Percentiles rank a stretch among this genome's conserved stretches.
These are phyloP conservation scores for Cryphonectria nitschkei DNA, from an alignment of 2,329 filamentous ascomycete species.

Conservation along the genomic window DNA sequence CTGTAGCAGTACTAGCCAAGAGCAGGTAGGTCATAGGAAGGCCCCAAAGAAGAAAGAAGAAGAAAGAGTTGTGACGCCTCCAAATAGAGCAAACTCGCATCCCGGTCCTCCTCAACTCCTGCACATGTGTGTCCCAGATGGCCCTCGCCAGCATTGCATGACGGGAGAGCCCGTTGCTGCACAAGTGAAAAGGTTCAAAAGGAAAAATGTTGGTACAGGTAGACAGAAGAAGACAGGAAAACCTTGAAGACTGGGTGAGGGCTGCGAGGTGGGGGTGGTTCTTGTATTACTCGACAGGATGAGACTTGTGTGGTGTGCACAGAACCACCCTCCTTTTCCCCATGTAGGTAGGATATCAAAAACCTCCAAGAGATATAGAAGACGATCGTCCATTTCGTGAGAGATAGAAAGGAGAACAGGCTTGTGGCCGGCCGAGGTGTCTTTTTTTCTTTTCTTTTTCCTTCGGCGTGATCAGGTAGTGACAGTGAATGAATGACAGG, in stretches of 20 bases:
- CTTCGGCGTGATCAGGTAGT: neutral
- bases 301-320: slow-evolving; percentile 2
- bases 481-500: slow-evolving; percentile 10
- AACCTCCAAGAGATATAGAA: slow-evolving; percentile 9
- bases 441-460: neutral
- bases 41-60: too few relatives aligned
- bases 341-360: slow-evolving; percentile 1
- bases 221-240: slow-evolving; percentile 5
- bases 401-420: slow-evolving; percentile 7
- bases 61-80: neutral
- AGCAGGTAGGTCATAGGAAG: neutral
- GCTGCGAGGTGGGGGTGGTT: neutral
- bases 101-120: slow-evolving; percentile 5
- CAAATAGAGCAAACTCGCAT: neutral
- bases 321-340: neutral
- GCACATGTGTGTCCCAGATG: neutral
- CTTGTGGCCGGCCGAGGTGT: neutral
- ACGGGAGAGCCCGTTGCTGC: neutral
- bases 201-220: slow-evolving; percentile 9
- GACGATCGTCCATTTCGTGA: slow-evolving; percentile 25
- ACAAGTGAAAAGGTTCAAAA: neutral
- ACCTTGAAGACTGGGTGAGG: neutral
- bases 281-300: neutral
- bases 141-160: neutral
- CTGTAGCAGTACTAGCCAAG: neutral